Base-by-base conservation (phyloP, 2,329 filamentous ascomycete genomes). In the Fusarium humuli region DNA sequence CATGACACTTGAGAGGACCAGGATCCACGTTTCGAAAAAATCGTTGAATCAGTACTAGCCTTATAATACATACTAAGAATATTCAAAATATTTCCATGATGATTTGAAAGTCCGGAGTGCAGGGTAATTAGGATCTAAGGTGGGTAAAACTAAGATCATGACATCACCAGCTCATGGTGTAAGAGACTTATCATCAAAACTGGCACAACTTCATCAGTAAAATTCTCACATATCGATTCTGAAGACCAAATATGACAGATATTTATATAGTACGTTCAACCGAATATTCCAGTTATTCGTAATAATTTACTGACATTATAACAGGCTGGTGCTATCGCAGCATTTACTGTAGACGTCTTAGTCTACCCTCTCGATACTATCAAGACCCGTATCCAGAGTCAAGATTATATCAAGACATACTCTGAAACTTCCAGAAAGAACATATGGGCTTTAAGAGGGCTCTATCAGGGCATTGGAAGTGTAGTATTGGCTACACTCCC, bases 291-390 rank as follows among this genome's bases (percentile, higher is more conserved):
- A 4, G 1, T n/a, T 27, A n/a, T 1, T 13, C 14, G 6, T 23
- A n/a, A 13, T 3, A 10, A 11, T 22, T 56, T 45, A 61, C 71
- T 75, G 25, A 71, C 37, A 56, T 11, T n/a, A 13, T 7, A 9
- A 41, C 12, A 96, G 92, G 93, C 94, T 48, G 94, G 94, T 59
- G 94, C 93, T 57, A 86, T 92, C 57, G 94, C 94, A 68, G 94
- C 94, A 27, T 94, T 97, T 77, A 91, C 91, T 2, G 92, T 97
- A 60, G 94, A 97, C 79, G 83, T 97, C 50, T 84, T 97, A 18
- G 88, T 97, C 37, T 97, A 96, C 75, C 94, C 94, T 0, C 84
- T 97, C 18, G 94, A 97, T 78, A 98, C 94, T 0, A 84, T 97
- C 75, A 97, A 97, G 78, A 97, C 94, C 10, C 88, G 94, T 12